Evolutionary conservation across 164 flowering plant species (phyloP), one percentile per base, ranked within the genome.

Genomic region (Platanus orientalis): DNA sequence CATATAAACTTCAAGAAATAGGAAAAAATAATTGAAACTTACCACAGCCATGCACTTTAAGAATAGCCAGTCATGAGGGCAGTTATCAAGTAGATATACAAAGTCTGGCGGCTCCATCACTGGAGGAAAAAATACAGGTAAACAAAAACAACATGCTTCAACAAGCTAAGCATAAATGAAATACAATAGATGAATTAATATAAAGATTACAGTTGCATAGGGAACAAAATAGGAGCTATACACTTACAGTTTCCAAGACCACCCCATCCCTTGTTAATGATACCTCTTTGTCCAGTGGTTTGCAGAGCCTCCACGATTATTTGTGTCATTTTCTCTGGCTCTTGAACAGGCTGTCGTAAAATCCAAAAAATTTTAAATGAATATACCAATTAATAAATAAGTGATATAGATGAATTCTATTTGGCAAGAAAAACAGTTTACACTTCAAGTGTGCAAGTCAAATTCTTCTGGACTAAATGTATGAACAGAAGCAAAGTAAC

Each of bases 231-330:
- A n/a, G 40, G 62, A 61, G 57, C 32, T 7, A 48, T 47, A 57
- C 70, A 86, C 96, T 83, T 74, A 95, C 99, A 82, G 65, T 92
- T 64, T 25, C 99, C 99, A 71, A 95, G 92, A 61, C 97, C 99
- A 73, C 99, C 97, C 99, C 99, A 95, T 49, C 97, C 99, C 77
- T 87, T 92, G 77, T 89, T 92, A 48, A 95, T 88, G 66, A 95
- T 90, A 34, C 99, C 99, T 81, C 99, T 81, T 68, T 89, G 96
- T 66, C 84, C 83, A 67, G 99, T 95, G 28, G 32, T 65, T 80
- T 88, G 83, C 64, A 95, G 72, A 30, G 97, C 97, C 49, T 88
- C 80, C 75, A 95, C 96, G 74, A 95, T 95, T 63, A 81, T 85
- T 67, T 89, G 72, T 14, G 99, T 92, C 99, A 95, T 95, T 71